Conservation (phyloP, 305 asterid species). For the Fraxinus velutina region DNA sequence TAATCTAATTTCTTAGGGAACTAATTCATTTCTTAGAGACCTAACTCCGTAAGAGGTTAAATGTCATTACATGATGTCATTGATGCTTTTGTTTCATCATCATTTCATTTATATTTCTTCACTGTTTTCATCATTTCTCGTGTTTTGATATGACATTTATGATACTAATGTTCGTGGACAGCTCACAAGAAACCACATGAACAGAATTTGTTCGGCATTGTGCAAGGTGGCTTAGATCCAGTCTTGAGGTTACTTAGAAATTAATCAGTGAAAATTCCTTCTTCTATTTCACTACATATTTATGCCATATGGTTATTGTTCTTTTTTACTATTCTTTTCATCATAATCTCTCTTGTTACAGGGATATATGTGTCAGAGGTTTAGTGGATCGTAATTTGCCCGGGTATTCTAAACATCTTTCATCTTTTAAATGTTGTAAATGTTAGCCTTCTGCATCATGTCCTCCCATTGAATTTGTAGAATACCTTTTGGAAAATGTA, state of each 20-base stretch:
- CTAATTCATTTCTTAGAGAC: neutral
- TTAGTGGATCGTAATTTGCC: conserved; percentile 92
- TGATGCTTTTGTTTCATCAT: conserved; percentile 13
- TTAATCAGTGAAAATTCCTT: conserved; percentile 7
- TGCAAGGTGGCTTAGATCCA: conserved; percentile 99
- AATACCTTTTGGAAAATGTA: neutral
- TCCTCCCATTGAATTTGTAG: neutral
- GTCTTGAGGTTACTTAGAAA: conserved; percentile 59
- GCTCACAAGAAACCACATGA: conserved; percentile 93
- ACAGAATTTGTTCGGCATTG: conserved; percentile 95
- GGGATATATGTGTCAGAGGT: conserved; percentile 91
- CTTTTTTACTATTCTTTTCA: neutral
- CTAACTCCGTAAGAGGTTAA: neutral
- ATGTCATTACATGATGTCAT: neutral
- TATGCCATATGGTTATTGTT: conserved; percentile 4
- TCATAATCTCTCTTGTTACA: conserved; percentile 30
- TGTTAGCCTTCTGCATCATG: neutral
- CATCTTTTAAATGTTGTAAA: neutral
- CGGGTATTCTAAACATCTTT: conserved; percentile 50
- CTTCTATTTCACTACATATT: neutral
- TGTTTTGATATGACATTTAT: neutral
- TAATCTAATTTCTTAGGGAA: neutral
- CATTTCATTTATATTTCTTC: conserved; percentile 5
- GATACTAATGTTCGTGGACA: conserved; percentile 37
- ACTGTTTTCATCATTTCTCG: neutral